phyloP scores from a whole-genome alignment of 2,329 filamentous ascomycete genomes.

The Phaeomoniella chlamydospora region DNA sequence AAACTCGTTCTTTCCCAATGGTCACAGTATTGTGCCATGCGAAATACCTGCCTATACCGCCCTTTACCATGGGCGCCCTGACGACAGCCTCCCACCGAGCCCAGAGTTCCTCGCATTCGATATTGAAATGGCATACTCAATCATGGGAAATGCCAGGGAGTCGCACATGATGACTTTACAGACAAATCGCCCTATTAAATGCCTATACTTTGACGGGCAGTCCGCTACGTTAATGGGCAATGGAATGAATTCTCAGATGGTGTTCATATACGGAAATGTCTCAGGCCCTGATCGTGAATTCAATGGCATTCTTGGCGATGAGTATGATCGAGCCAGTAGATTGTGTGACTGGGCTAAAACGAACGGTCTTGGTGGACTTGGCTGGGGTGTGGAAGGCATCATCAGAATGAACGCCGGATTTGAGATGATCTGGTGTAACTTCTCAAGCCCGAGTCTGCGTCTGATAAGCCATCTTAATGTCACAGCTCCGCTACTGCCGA shows the following conservation, averaged over 20 bases:
- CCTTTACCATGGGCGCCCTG: slow-evolving; percentile 33
- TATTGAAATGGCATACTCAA: slow-evolving; percentile 38
- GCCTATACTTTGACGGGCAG: slow-evolving; percentile 37
- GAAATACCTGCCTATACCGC: slow-evolving; percentile 31
- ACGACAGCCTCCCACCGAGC: slow-evolving; percentile 25
- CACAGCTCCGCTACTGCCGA: slow-evolving; percentile 25
- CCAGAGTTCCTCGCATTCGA: slow-evolving; percentile 40
- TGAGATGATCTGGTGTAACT: slow-evolving; percentile 39
- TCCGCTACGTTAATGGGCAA: slow-evolving; percentile 32
- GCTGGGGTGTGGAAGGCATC: slow-evolving; percentile 35
- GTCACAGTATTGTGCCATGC: slow-evolving; percentile 32
- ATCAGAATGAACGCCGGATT: slow-evolving; percentile 39
- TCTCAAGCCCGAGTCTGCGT: slow-evolving; percentile 26
- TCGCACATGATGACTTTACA: slow-evolving; percentile 35
- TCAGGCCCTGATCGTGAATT: slow-evolving; percentile 15
- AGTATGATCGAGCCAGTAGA: slow-evolving; percentile 32
- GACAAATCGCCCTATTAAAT: slow-evolving; percentile 25
- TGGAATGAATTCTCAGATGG: slow-evolving; percentile 35
- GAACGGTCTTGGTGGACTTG: slow-evolving; percentile 25
- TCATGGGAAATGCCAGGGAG: slow-evolving; percentile 30
- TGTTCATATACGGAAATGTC: slow-evolving; percentile 33
- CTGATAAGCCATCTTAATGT: slow-evolving; percentile 31
- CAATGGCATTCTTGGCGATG: slow-evolving; percentile 21
- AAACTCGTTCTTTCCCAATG: slow-evolving; percentile 37
- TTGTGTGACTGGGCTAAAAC: slow-evolving; percentile 31